Percentiles rank a stretch among this genome's conserved stretches.
Conservation (phyloP, 192 early-diverging fungal species). For the Obelidium mucronatum region DNA sequence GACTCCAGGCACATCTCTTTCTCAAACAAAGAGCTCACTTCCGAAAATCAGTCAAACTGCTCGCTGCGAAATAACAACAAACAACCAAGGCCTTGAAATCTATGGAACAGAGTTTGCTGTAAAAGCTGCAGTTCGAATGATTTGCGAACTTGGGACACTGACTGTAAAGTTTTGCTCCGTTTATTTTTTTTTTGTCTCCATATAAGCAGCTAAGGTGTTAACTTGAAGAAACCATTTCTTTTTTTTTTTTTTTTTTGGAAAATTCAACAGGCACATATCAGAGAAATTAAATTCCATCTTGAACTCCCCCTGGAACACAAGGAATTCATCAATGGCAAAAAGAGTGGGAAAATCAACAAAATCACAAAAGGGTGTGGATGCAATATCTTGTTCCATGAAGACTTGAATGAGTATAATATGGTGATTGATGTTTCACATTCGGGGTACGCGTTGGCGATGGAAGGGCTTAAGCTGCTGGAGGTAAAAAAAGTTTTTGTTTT, state of each 20-base stretch:
- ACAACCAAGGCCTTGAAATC: slow-evolving; percentile 67
- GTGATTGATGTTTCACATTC: slow-evolving; percentile 74
- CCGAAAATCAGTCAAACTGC: slow-evolving; percentile 55
- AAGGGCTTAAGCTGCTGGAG: slow-evolving; percentile 73
- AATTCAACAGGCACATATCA: slow-evolving; percentile 39
- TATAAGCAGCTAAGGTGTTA: too few species aligned
- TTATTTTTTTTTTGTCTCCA: background rate
- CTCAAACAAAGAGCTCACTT: slow-evolving; percentile 51
- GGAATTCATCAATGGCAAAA: slow-evolving; percentile 90
- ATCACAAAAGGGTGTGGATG: slow-evolving; percentile 79
- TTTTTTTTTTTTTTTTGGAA: too few species aligned
- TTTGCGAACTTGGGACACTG: slow-evolving; percentile 62
- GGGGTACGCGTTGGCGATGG: slow-evolving; percentile 61
- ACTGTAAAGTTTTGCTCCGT: slow-evolving; percentile 27
- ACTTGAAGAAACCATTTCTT: too few species aligned
- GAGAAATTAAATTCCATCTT: slow-evolving; percentile 76
- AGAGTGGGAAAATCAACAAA: slow-evolving; percentile 88
- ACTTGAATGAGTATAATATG: slow-evolving; percentile 81
- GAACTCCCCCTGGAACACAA: slow-evolving; percentile 80
- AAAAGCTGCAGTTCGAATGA: slow-evolving; percentile 63
- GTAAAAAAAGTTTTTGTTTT: background rate
- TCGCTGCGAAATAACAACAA: slow-evolving; percentile 70
- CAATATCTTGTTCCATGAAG: slow-evolving; percentile 72
- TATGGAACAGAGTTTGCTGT: slow-evolving; percentile 72
- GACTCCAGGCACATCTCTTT: slow-evolving; percentile 38